Evolutionary conservation across 148 eudicot genomes (phyloP).

Genomic region (Camellia sinensis): DNA sequence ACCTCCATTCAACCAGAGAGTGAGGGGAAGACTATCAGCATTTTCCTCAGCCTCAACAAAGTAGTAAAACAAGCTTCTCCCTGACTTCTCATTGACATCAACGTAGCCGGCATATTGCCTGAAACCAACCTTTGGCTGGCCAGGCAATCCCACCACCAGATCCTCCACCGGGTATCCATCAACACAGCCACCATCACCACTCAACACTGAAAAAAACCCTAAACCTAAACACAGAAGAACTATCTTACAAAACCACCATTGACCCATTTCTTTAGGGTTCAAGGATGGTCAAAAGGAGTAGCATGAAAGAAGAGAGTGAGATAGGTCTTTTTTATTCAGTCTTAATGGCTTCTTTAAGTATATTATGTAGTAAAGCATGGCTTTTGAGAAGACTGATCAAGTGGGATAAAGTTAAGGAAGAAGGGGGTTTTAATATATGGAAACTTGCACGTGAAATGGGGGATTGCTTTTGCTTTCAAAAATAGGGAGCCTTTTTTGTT

Average conservation of each 20-base stretch:
- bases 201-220: not conserved
- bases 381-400: not conserved
- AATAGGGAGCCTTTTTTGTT: not conserved
- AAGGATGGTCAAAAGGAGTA: not conserved
- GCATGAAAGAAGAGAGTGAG: not conserved
- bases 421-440: not conserved
- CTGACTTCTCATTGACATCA: slow-evolving; percentile 70
- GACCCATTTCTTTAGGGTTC: not conserved
- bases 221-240: not conserved
- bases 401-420: not conserved
- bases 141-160: slow-evolving; percentile 65
- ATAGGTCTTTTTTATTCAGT: too few species aligned
- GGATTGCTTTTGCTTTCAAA: not conserved
- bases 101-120: slow-evolving; percentile 85
- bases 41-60: slow-evolving; percentile 77
- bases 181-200: slow-evolving; percentile 22
- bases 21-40: slow-evolving; percentile 56
- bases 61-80: slow-evolving; percentile 87
- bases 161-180: slow-evolving; percentile 77
- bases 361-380: not conserved
- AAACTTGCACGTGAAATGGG: not conserved
- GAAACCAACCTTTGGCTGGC: slow-evolving; percentile 80
- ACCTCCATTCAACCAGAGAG: slow-evolving; percentile 98
- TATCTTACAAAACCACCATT: too few species aligned
- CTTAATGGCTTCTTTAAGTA: not conserved